Evolutionary conservation across 306 rosid genomes (phyloP), one percentile per base, ranked within the genome.

Genomic region (Casuarina cunninghamiana): DNA sequence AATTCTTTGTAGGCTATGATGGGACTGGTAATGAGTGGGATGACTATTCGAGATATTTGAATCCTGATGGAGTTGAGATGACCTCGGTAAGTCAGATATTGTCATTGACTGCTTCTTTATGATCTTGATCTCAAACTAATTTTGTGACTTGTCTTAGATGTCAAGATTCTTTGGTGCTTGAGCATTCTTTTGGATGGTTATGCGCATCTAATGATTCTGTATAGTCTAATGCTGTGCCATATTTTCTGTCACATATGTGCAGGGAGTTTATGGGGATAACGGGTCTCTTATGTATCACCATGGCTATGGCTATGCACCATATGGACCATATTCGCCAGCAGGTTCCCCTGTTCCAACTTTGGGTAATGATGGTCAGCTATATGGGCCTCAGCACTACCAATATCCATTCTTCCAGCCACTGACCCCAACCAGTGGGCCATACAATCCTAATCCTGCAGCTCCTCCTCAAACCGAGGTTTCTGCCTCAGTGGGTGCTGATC

Each of bases 371-470:
- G 99, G 97, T 57, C 99, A 93, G 79, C 80, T 95, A 73, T 95
- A 95, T 77, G 99, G 96, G 16, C 93, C 96, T 65, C 99, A 93
- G 81, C 97, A 93, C 71, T 95, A 95, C 83, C 99, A 95, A 81
- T 95, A 95, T 63, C 97, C 96, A 4, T 95, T 89, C 85, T 95
- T 89, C 73, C 99, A 91, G 85, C 97, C 97, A 0, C 69, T 91
- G 81, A 89, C 92, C 44, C 97, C 97, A 4, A 89, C 91, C 44
- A 89, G 92, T 81, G 97, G 88, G 6, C 89, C 96, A 1, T 92
- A 80, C 73, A 79, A 80, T 10, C 85, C 86, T 21, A 85, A 71
- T 65, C 54, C 88, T 54, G 86, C 87, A 8, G 81, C 57, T 38
- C 74, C 93, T 54, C 76, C 93, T 55, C 95, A 89, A 75, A 89